phyloP scores from a whole-genome alignment of 176 grass and related monocot species.

The Phoenix dactylifera region DNA sequence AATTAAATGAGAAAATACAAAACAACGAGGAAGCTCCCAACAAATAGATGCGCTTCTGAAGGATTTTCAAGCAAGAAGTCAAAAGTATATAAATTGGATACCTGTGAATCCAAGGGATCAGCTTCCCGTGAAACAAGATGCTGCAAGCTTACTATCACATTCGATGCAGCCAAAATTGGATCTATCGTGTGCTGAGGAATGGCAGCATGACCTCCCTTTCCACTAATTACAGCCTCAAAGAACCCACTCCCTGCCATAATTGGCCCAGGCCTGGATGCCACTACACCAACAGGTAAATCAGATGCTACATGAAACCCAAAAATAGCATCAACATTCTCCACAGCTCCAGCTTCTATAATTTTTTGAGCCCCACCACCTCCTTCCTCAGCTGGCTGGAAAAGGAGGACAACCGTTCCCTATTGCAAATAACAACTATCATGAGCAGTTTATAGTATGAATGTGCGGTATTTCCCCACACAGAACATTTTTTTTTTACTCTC shows the following conservation, averaged over 20 bases:
- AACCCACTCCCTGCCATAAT: slow-evolving; percentile 84
- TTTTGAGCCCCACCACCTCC: slow-evolving; percentile 73
- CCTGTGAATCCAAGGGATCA: slow-evolving; percentile 95
- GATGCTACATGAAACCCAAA: slow-evolving; percentile 67
- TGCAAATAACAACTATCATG: not conserved
- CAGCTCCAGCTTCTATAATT: slow-evolving; percentile 76
- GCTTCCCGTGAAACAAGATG: slow-evolving; percentile 95
- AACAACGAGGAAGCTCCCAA: no score
- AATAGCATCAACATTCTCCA: slow-evolving; percentile 72
- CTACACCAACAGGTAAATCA: slow-evolving; percentile 38
- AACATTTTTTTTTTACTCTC: no score
- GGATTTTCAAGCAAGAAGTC: no score
- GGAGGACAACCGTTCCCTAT: slow-evolving; percentile 65
- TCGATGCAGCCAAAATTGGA: slow-evolving; percentile 89
- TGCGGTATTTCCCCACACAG: no score
- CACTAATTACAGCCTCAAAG: slow-evolving; percentile 87
- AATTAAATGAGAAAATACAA: no score
- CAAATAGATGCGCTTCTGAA: no score
- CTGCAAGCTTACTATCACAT: slow-evolving; percentile 92
- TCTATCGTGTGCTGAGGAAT: slow-evolving; percentile 97
- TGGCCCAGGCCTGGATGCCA: slow-evolving; percentile 61
- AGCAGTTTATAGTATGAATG: no score
- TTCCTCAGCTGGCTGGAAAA: slow-evolving; percentile 97
- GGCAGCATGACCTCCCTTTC: slow-evolving; percentile 91
- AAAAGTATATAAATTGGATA: slow-evolving; percentile 19